Base-by-base conservation (phyloP, 805 yeast genomes). In the Kregervanrija delftensis region DNA sequence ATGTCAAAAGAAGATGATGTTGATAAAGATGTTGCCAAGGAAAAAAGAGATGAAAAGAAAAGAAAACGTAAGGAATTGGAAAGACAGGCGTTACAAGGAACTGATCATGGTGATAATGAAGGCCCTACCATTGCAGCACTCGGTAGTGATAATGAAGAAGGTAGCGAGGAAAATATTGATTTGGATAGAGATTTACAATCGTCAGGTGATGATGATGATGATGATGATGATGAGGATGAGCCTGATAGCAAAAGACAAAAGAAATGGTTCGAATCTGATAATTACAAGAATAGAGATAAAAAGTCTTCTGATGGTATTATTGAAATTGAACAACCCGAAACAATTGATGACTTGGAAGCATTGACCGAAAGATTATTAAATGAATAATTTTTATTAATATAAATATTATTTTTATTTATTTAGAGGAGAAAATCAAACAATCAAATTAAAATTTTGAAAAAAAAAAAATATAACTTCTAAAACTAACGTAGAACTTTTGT, bases 321-420 rank as follows among this genome's bases (percentile, higher is more conserved):
- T 48, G 96, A 90, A 66, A 71, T 86, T 39, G 95, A 86, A 54
- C 86, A 81, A 56, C 97, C 97, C 12, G 85, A 87, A 57, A 85
- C 96, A 13, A 71, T 93, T 61, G 96, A 88, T 63, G 99, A 93
- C 59, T 74, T 93, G 64, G 99, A 93, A 71, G 89, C 95, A 41
- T 76, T 87, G 68, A 82, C 96, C 2, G 74, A 71, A 38, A 67
- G 68, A 52, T 71, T 77, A 17, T 46, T 49, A 42, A 40, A 45
- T 39, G 38, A 45, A n/a, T 45, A 42, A 40, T 31, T 12, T 22
- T 35, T 35, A 34, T 13, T 8, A n/a, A 8, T 40, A 13, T 30
- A 30, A 31, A 38, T 22, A 22, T 6, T 22, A 3, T 10, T 11
- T 30, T 30, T 38, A n/a, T 15, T 35, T 22, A 10, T 9, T 30